Evolutionary conservation across 345 rosid genomes (phyloP).

Genomic region (Hibiscus tridactylites): DNA sequence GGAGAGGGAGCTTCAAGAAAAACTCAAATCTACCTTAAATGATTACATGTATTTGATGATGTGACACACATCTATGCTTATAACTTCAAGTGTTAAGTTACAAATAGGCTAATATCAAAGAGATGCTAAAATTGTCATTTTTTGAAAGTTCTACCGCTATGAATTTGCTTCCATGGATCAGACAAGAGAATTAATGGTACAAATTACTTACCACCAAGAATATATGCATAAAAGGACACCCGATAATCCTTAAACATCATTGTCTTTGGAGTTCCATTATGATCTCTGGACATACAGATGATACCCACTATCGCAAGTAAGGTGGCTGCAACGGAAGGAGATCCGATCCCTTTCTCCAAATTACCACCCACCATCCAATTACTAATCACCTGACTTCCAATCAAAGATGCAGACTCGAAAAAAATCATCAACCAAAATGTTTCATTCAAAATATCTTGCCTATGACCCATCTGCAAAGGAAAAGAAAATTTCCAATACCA

Average conservation of each 20-base stretch:
- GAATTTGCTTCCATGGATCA: background rate
- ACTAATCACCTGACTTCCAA: constrained; percentile 68
- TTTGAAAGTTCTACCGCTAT: background rate
- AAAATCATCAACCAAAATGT: constrained; percentile 92
- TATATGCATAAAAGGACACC: constrained; percentile 35
- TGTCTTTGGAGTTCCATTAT: constrained; percentile 40
- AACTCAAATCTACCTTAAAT: background rate
- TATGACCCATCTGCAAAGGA: constrained; percentile 45
- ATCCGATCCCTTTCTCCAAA: constrained; percentile 34
- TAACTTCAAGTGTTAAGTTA: background rate
- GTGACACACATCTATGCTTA: background rate
- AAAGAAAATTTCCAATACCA: constrained; percentile 3
- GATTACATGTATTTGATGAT: background rate
- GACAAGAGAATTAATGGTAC: background rate
- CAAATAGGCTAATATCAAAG: background rate
- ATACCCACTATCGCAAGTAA: constrained; percentile 47
- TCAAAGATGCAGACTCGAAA: constrained; percentile 62
- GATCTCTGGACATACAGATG: constrained; percentile 35
- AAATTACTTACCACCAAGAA: constrained; percentile 53
- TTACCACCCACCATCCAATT: constrained; percentile 54
- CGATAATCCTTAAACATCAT: constrained; percentile 33
- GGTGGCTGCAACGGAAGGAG: constrained; percentile 36
- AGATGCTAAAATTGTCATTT: background rate
- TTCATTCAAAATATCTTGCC: constrained; percentile 63
- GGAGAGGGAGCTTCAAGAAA: background rate